Conservation (phyloP, 148 eudicot genomes). For the Dysphania ambrosioides region DNA sequence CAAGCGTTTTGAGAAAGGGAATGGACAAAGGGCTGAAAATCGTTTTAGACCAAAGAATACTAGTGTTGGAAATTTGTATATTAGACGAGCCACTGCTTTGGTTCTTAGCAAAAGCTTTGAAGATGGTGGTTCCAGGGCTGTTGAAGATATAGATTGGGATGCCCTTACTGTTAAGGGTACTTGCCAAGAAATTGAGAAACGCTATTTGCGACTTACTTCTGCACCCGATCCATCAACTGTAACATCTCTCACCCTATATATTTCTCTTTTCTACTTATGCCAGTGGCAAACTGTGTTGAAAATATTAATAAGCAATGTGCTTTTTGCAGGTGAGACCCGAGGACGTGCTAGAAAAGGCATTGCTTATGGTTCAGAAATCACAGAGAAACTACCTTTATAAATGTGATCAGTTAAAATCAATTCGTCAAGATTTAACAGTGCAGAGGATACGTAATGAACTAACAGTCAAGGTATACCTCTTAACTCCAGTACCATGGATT, state of each 20-base stretch:
- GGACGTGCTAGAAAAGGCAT: conserved; percentile 81
- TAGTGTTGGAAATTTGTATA: conserved; percentile 55
- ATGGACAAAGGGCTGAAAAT: conserved; percentile 52
- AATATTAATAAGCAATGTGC: conserved; percentile 14
- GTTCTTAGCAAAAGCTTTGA: conserved; percentile 62
- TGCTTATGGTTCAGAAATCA: conserved; percentile 75
- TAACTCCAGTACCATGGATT: neutral
- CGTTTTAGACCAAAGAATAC: conserved; percentile 42
- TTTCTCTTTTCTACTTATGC: conserved; percentile 7
- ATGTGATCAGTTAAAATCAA: conserved; percentile 95
- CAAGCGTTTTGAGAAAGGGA: conserved; percentile 80
- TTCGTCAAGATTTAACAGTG: conserved; percentile 96
- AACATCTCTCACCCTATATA: conserved; percentile 22
- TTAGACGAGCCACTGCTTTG: conserved; percentile 63
- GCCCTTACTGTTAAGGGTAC: conserved; percentile 94
- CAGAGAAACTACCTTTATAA: conserved; percentile 79
- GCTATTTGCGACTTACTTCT: conserved; percentile 91
- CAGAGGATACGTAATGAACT: conserved; percentile 88
- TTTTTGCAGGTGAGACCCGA: conserved; percentile 89
- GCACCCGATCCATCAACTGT: conserved; percentile 98
- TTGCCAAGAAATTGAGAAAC: conserved; percentile 92
- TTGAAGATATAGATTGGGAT: conserved; percentile 98
- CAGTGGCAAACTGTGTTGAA: neutral
- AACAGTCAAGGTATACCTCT: conserved; percentile 77
- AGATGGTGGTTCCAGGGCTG: conserved; percentile 71